These are phyloP conservation scores for Kwoniella newhampshirensis DNA, from an alignment of 768 basidiomycete genomes.

Conservation along the genomic window DNA sequence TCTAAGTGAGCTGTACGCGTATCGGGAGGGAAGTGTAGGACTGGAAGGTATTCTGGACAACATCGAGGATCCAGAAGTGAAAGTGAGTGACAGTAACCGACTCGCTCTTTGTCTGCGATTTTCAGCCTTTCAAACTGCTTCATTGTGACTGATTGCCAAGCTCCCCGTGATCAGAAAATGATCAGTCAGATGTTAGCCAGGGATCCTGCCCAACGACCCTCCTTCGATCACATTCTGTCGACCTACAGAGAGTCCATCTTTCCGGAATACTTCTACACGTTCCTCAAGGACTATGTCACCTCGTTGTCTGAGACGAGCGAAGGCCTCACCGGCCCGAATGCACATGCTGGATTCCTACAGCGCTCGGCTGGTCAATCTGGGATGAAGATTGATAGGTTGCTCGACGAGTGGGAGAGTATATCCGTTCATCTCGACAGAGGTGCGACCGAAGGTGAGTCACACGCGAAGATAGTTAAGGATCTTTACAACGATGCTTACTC, in stretches of 20 bases:
- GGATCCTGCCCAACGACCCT: conserved; percentile 71
- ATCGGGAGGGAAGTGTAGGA: conserved; percentile 77
- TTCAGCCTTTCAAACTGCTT: neutral
- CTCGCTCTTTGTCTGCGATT: too few relatives aligned
- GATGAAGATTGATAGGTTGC: conserved; percentile 73
- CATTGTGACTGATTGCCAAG: too few relatives aligned
- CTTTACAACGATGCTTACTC: neutral
- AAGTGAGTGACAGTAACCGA: conserved; percentile 60
- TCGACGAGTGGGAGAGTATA: conserved; percentile 68
- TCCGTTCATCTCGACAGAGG: conserved; percentile 31
- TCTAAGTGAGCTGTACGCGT: conserved; percentile 91
- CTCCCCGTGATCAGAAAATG: conserved; percentile 69
- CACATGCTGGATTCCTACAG: conserved; percentile 37
- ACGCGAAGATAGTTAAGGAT: neutral
- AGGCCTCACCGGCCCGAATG: conserved; percentile 43
- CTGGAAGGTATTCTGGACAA: conserved; percentile 69
- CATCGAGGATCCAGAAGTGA: conserved; percentile 78
- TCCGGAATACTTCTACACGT: conserved; percentile 91
- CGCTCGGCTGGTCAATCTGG: conserved; percentile 37
- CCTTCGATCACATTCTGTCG: conserved; percentile 76
- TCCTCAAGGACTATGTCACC: conserved; percentile 83
- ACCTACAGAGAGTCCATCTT: conserved; percentile 75
- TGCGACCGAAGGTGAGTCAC: conserved; percentile 26
- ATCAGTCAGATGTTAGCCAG: conserved; percentile 87
- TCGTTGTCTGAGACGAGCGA: conserved; percentile 58